Evolutionary conservation across 805 yeast species (phyloP).

Genomic region (Yamadazyma olivae): DNA sequence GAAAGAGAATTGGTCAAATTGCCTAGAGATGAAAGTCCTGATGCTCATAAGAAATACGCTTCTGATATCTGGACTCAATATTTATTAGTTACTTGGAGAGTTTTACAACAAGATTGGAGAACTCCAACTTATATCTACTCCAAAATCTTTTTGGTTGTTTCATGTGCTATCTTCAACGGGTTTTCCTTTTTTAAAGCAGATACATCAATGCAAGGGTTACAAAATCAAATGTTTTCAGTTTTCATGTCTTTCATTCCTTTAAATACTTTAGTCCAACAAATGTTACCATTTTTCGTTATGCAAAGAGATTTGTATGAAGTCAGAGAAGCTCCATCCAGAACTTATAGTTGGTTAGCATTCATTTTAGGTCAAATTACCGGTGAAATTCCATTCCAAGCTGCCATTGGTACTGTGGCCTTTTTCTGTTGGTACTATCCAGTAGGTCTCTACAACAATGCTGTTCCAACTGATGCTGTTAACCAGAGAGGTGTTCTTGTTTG

Average conservation of each 20-base stretch:
- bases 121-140: conserved; percentile 61
- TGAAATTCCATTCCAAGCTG: conserved; percentile 47
- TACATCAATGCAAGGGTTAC: conserved; percentile 54
- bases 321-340: conserved; percentile 43
- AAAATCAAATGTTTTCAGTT: conserved; percentile 60
- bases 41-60: conserved; percentile 29
- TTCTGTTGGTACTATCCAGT: conserved; percentile 64
- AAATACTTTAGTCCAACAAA: conserved; percentile 38
- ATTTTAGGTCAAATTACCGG: conserved; percentile 38
- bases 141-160: conserved; percentile 52
- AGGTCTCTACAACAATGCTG: conserved; percentile 48
- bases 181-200: conserved; percentile 66
- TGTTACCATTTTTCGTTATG: conserved; percentile 40
- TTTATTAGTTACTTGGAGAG: conserved; percentile 29
- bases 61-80: conserved; percentile 25
- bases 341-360: conserved; percentile 43
- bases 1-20: conserved; percentile 43
- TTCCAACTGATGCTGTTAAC: conserved; percentile 35
- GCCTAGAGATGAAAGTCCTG: conserved; percentile 23
- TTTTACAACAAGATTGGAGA: conserved; percentile 44
- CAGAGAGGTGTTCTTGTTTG: conserved; percentile 38
- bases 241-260: conserved; percentile 44
- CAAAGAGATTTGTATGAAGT: conserved; percentile 47
- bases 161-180: conserved; percentile 65
- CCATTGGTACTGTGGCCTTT: conserved; percentile 39